Evolutionary conservation across 768 basidiomycete genomes (phyloP).

Genomic region (Lactarius sp.): DNA sequence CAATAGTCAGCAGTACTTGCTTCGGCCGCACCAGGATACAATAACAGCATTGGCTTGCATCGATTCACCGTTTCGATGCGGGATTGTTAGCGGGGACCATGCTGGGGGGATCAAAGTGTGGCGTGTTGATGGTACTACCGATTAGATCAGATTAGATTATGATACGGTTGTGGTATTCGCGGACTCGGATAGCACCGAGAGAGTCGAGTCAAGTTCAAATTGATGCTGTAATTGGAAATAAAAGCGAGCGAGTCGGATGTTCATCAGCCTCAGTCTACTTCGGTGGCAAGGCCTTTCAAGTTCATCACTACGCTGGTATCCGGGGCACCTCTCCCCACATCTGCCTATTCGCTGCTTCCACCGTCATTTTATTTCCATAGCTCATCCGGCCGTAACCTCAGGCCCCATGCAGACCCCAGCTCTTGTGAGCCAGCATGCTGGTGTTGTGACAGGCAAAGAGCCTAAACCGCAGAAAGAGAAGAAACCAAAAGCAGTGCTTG

Average conservation of each 20-base stretch:
- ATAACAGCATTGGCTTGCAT: slow-evolving; percentile 82
- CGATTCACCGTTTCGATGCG: slow-evolving; percentile 89
- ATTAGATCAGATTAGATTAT: not conserved
- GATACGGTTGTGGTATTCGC: too few species aligned
- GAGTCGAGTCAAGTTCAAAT: not conserved
- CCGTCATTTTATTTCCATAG: slow-evolving; percentile 41
- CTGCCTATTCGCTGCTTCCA: slow-evolving; percentile 22
- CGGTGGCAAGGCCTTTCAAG: slow-evolving; percentile 25
- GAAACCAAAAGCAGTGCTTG: slow-evolving; percentile 34
- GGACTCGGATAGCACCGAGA: slow-evolving; percentile 8
- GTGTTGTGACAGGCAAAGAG: slow-evolving; percentile 22
- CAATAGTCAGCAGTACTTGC: slow-evolving; percentile 75
- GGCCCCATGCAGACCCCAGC: slow-evolving; percentile 45
- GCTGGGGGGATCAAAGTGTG: slow-evolving; percentile 89
- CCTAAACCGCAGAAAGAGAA: slow-evolving; percentile 43
- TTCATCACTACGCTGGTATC: slow-evolving; percentile 16
- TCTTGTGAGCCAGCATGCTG: slow-evolving; percentile 27
- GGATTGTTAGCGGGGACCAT: slow-evolving; percentile 88
- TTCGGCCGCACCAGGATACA: slow-evolving; percentile 87
- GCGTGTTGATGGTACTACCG: slow-evolving; percentile 52
- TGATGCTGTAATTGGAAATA: not conserved
- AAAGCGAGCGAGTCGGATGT: slow-evolving; percentile 8
- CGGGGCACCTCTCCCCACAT: slow-evolving; percentile 9
- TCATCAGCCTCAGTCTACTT: slow-evolving; percentile 14
- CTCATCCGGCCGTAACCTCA: slow-evolving; percentile 47